Percentiles rank a stretch among this genome's conserved stretches.
phyloP scores from a whole-genome alignment of 179 eudicot genomes.

The Heliamphora pulchella region DNA sequence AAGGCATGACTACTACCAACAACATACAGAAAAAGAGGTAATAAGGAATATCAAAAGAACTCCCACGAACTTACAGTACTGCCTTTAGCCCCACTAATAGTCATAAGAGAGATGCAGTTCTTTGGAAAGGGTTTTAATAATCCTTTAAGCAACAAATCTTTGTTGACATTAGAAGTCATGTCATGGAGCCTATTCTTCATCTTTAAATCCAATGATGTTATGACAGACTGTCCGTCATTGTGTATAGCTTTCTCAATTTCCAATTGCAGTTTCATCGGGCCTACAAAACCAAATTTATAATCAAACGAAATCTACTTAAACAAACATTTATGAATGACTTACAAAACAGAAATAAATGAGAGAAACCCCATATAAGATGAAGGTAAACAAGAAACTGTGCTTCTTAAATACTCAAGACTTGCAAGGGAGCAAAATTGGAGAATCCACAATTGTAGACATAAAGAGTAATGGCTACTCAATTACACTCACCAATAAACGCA shows the following conservation, averaged over 20 bases:
- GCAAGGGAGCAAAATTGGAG: neutral
- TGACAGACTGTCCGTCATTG: slow-evolving; percentile 64
- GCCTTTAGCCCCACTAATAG: slow-evolving; percentile 97
- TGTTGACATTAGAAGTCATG: slow-evolving; percentile 54
- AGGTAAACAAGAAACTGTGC: neutral
- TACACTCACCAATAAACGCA: neutral
- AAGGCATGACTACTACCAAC: neutral
- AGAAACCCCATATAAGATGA: neutral
- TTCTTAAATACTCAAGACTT: neutral
- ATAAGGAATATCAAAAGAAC: neutral
- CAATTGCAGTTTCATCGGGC: slow-evolving; percentile 52
- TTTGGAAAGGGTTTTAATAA: slow-evolving; percentile 74
- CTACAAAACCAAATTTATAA: slow-evolving; percentile 26
- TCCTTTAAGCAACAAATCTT: slow-evolving; percentile 64
- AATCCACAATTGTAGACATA: neutral
- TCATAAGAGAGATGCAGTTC: slow-evolving; percentile 93
- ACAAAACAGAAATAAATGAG: neutral
- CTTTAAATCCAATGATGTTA: slow-evolving; percentile 69
- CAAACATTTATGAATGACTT: neutral
- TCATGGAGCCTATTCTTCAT: slow-evolving; percentile 78
- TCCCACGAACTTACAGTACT: slow-evolving; percentile 66
- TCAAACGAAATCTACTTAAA: neutral
- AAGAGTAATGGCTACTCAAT: neutral
- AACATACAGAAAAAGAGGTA: neutral
- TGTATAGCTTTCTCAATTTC: slow-evolving; percentile 79